Base-by-base conservation (phyloP, 495 filamentous ascomycete genomes). In the Penicillium argentinense region DNA sequence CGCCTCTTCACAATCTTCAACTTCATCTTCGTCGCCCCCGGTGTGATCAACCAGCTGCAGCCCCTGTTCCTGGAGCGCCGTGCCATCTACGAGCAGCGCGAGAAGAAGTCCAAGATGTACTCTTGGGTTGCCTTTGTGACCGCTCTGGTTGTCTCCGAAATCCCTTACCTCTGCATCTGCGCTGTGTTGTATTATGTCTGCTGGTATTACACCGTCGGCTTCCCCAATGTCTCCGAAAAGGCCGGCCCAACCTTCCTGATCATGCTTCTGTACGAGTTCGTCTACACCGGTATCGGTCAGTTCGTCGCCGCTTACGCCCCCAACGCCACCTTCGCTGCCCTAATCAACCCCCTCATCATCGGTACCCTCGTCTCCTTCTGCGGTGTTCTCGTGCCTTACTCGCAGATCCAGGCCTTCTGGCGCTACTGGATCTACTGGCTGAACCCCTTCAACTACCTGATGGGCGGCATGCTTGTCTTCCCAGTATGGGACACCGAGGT, bases 391-490 rank as follows among this genome's bases (percentile, higher is more conserved):
- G 67, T 72, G 5, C 68, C 68, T 2, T 68, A 72, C 36, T 39
- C 39, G 1, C 63, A 73, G 39, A 84, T 86, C 19, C 67, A 74
- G 21, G 77, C 63, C 3, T 75, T 87, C 46, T 86, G 85, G 48
- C 68, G 78, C 13, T 90, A 89, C 77, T 89, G 85, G 86, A 84
- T 86, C 51, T 89, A 89, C 66, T 82, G 75, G 43, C 64, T 87
- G 50, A 84, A 82, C 24, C 85, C 87, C 5, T 81, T 88, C 56
- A 85, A 81, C 13, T 89, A 90, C 49, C 63, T 86, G 6, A 79
- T 87, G 37, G 73, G 71, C 42, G 74, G 74, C 28, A 74, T 88
- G 62, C 49, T 88, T 25, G 73, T 79, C 0, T 75, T 75, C 9
- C 74, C 66, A 8, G 61, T 87, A 12, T 83, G 72, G 41, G 82